phyloP scores from a whole-genome alignment of 148 eudicot species.

The Selenicereus undatus region DNA sequence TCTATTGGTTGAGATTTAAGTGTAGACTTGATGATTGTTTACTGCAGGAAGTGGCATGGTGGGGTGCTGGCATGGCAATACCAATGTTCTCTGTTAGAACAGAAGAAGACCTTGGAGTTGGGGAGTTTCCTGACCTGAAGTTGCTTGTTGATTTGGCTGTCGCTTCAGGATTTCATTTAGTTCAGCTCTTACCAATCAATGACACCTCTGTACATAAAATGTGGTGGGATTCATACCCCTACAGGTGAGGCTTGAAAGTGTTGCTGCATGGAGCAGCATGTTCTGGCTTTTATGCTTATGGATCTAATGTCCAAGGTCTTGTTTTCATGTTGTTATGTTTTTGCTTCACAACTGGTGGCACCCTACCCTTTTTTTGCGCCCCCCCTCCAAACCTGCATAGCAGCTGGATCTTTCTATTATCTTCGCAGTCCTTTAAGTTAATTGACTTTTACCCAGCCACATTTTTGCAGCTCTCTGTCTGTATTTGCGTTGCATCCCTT shows the following conservation, averaged over 20 bases:
- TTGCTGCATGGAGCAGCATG: not conserved
- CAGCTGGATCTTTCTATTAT: not conserved
- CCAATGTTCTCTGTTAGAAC: conserved; percentile 97
- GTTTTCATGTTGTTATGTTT: not conserved
- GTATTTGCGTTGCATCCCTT: conserved; percentile 96
- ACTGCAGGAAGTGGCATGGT: conserved; percentile 92
- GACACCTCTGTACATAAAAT: conserved; percentile 88
- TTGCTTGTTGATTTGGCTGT: conserved; percentile 92
- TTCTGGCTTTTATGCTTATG: conserved; percentile 7
- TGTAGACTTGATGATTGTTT: conserved; percentile 13
- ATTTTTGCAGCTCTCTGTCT: conserved; percentile 80
- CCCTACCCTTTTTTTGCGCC: too few species aligned
- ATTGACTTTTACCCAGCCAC: conserved; percentile 11
- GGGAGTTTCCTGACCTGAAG: conserved; percentile 94
- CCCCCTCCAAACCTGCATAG: too few species aligned
- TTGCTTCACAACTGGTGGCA: too few species aligned
- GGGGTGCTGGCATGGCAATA: conserved; percentile 91
- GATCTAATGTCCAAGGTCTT: not conserved
- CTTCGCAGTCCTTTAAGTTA: not conserved
- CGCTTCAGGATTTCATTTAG: conserved; percentile 85
- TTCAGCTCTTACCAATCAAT: conserved; percentile 94
- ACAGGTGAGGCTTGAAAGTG: conserved; percentile 50
- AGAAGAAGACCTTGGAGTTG: conserved; percentile 87
- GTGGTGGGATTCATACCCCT: conserved; percentile 99
- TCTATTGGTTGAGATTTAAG: conserved; percentile 1